Evolutionary conservation across 2,329 filamentous ascomycete species (phyloP).

Genomic region (Paraconiothyrium sp.): DNA sequence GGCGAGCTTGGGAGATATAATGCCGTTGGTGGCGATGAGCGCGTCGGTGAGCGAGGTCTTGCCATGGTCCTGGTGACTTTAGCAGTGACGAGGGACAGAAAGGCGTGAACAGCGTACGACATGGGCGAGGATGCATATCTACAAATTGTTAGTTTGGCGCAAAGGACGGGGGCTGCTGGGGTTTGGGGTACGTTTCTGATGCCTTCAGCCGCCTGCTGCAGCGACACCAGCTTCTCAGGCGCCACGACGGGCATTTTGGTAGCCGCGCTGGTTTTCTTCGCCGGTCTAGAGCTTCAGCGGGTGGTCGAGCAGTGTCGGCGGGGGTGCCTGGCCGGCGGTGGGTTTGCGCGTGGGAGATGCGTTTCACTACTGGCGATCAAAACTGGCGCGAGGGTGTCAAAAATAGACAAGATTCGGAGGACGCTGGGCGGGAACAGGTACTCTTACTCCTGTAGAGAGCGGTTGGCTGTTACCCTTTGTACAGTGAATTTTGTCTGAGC

Average conservation of each 20-base stretch:
- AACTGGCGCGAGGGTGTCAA: conserved; percentile 1
- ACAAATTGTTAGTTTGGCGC: conserved; percentile 33
- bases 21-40: conserved; percentile 97
- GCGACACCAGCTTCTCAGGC: conserved; percentile 86
- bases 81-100: conserved; percentile 23
- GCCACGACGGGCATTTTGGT: conserved; percentile 87
- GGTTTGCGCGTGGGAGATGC: background rate
- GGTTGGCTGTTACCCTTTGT: background rate
- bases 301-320: background rate
- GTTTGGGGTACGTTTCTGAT: conserved; percentile 81
- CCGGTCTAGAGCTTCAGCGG: conserved; percentile 3
- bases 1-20: conserved; percentile 96
- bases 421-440: conserved; percentile 9
- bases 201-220: conserved; percentile 87
- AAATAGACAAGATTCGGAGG: conserved; percentile 16
- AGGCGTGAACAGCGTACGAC: conserved; percentile 64
- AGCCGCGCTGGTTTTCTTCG: background rate
- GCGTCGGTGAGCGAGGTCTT: conserved; percentile 98
- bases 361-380: conserved; percentile 11
- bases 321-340: background rate
- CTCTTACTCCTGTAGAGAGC: background rate
- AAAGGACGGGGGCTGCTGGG: conserved; percentile 28
- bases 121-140: conserved; percentile 96
- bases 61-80: conserved; percentile 77
- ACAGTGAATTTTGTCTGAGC: background rate